Evolutionary conservation across 129 eudicot genomes (phyloP), one percentile per base, ranked within the genome.

Genomic region (Flaveria robusta): DNA sequence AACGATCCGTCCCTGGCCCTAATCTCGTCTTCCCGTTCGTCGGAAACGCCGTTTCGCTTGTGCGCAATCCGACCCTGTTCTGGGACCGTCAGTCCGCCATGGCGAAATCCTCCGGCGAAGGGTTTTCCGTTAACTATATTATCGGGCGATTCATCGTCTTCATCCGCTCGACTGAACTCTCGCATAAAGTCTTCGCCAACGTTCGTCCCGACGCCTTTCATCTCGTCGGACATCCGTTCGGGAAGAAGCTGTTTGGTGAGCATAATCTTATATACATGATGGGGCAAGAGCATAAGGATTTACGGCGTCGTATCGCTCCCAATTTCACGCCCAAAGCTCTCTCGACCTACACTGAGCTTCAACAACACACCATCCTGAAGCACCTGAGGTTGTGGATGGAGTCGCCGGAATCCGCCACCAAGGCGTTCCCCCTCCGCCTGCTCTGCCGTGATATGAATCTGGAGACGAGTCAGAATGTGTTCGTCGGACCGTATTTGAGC

Each of bases 291-390:
- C 98, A 93, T 20, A 93, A 90, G 54, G 96, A 93, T 11, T 69
- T 93, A n/a, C 92, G 98, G 4, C 98, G 98, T 27, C 95, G 88
- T 2, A 86, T 93, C 13, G 98, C 98, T 0, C 96, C 98, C 0
- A 93, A 90, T 29, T 93, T 93, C 69, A 93, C 96, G 0, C 95
- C 96, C 0, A 85, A 43, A 46, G 96, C 98, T 1, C 88, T 92
- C 14, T 77, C 88, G 0, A 85, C 87, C 10, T 93, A 93, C 83
- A 85, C 87, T 0, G 49, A 68, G 29, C 79, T 90, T 14, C 96
- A 93, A 71, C 98, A 93, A 31, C 6, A 66, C 13, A 83, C 74
- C 6, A 86, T 93, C 10, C 66, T 88, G 22, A 80, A 82, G 16
- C 98, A 93, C 75, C 60, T 93, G 7, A 70, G 22, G 16, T 26